Conservation (phyloP, 768 basidiomycete species). For the Saitozyma podzolica region DNA sequence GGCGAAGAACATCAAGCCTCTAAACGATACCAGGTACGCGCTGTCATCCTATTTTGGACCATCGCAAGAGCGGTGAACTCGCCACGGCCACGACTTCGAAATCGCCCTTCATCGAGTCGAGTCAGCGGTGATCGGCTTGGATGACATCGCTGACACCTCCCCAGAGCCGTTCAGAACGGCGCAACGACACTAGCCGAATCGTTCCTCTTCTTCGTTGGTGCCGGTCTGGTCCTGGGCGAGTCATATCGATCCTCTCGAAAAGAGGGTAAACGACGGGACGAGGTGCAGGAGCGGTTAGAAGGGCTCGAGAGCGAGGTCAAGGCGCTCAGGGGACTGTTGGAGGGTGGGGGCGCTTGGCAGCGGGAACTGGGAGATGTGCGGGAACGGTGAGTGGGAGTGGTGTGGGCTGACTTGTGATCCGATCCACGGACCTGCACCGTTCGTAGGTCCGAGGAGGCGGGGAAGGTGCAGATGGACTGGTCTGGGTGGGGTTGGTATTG, state of each 20-base stretch:
- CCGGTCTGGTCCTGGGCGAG: slow-evolving; percentile 48
- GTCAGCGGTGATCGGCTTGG: too few species aligned
- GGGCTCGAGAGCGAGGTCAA: slow-evolving; percentile 33
- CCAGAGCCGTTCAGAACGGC: slow-evolving; percentile 51
- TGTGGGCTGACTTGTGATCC: not conserved
- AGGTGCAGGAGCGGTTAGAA: slow-evolving; percentile 40
- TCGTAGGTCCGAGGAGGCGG: too few species aligned
- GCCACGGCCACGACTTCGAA: too few species aligned
- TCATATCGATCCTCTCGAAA: slow-evolving; percentile 38
- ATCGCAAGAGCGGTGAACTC: not conserved
- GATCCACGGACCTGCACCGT: not conserved
- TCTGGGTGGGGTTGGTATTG: not conserved
- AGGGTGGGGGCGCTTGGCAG: slow-evolving; percentile 16
- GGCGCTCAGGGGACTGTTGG: slow-evolving; percentile 14
- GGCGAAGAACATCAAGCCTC: slow-evolving; percentile 47
- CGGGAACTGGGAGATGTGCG: slow-evolving; percentile 16
- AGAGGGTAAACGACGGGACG: slow-evolving; percentile 43
- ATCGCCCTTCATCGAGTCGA: not conserved
- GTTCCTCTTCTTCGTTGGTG: slow-evolving; percentile 49
- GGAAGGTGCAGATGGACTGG: not conserved
- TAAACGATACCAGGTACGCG: slow-evolving; percentile 50
- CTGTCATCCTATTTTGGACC: not conserved
- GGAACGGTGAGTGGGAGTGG: slow-evolving; percentile 29
- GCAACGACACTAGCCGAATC: slow-evolving; percentile 50
- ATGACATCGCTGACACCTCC: not conserved